Base-by-base conservation (phyloP, 148 eudicot genomes). In the Pouteria glomerata region DNA sequence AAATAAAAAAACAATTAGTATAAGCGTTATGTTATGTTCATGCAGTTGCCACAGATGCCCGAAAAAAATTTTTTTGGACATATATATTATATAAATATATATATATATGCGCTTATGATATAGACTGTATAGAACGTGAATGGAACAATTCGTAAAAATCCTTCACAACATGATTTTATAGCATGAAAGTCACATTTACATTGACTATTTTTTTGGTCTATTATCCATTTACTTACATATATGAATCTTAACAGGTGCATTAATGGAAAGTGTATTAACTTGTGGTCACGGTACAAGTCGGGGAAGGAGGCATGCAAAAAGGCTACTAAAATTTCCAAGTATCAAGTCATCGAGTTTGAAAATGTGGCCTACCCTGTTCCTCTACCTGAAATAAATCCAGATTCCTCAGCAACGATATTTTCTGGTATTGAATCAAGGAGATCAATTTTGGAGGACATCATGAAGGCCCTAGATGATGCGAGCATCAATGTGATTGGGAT, bases 401-500 rank as follows among this genome's bases (percentile, higher is more conserved):
- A 19, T 48, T 48, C 52, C 5, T 48, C 52, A 15, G 2, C 2
- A 4, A 16, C 15, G 18, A 48, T 15, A 15, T 48, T 48, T 3
- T 15, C 52, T 2, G 79, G 48, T 35, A 76, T 82, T 64, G 81
- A 76, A 19, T 80, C 86, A 1, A 80, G 84, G 14, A 82, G 18
- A 37, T 56, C 4, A 27, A 67, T 69, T 10, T 35, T 72, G 67
- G 64, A 64, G 26, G 41, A 68, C 7, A 73, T 85, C 16, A 61
- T 82, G 64, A 57, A 39, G 12, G 71, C 74, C 21, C 45, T 70
- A 1, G 44, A 35, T 11, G 74, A 62, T 57, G 31, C 31, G 3
- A 6, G 14, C 0, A 19, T 29, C 21, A 48, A n/a, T 15, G 45
- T 52, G 0, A 41, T 76, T 23, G 74, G 74, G 24, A 51, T 76